Evolutionary conservation across 768 basidiomycete species (phyloP).

Genomic region (Heimioporus sp.): DNA sequence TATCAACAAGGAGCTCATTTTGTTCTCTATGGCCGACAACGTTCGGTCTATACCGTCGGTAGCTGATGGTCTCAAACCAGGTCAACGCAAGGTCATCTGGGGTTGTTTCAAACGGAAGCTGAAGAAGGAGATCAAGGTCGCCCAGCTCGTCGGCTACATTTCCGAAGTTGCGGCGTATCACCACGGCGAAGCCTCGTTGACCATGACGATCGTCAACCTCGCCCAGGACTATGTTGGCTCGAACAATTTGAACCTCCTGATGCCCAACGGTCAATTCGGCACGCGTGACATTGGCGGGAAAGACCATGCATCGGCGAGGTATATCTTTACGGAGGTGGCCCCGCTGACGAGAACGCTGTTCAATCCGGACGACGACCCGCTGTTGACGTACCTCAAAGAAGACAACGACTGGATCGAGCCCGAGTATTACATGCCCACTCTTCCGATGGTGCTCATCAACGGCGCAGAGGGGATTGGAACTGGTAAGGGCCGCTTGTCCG

Average conservation of each 20-base stretch:
- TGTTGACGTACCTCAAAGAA: constrained; percentile 83
- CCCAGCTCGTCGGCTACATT: constrained; percentile 94
- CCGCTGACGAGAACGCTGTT: constrained; percentile 74
- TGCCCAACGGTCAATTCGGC: constrained; percentile 93
- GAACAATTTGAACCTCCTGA: constrained; percentile 89
- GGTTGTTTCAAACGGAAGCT: constrained; percentile 94
- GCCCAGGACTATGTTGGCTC: constrained; percentile 94
- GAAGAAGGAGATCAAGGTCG: constrained; percentile 92
- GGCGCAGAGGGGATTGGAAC: constrained; percentile 98
- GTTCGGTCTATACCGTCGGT: constrained; percentile 96
- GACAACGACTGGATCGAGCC: constrained; percentile 89
- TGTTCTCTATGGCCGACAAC: constrained; percentile 99
- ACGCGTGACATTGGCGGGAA: constrained; percentile 93
- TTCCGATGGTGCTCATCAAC: constrained; percentile 89
- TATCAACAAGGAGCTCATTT: constrained; percentile 95
- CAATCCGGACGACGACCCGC: constrained; percentile 79
- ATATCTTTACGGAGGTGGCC: constrained; percentile 85
- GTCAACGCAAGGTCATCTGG: constrained; percentile 96
- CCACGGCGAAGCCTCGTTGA: constrained; percentile 89
- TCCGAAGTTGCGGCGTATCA: constrained; percentile 94
- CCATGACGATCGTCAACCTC: constrained; percentile 86
- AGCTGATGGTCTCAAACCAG: constrained; percentile 93
- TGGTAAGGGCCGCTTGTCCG: constrained; percentile 44
- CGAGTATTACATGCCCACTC: constrained; percentile 87
- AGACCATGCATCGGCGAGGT: constrained; percentile 95